Evolutionary conservation across 1,139 yeast genomes (phyloP), one percentile per base, ranked within the genome.

Genomic region (Sporopachydermia cereana): DNA sequence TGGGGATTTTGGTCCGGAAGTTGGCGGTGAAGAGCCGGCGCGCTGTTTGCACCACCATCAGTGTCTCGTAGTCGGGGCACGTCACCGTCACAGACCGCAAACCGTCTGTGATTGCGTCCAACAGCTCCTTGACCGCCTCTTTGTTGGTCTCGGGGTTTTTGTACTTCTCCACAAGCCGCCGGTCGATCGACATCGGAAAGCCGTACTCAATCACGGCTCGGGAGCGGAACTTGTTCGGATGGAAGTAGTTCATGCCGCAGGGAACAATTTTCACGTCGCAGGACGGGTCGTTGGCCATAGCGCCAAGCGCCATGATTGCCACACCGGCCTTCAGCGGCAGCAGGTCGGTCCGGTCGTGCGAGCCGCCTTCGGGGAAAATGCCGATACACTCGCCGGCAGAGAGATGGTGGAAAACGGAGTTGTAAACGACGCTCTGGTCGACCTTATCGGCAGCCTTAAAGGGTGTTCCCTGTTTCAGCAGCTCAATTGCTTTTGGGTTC

Each of bases 301-400:
- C 93, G 18, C 97, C 97, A 20, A 91, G 67, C 0, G 97, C 97
- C 97, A 91, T 91, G 45, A 91, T 82, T 1, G 96, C 97, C 17
- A 91, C 97, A 47, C 98, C 98, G 0, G 97, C 96, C 58, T 91
- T 91, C 56, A 91, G 68, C 0, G 97, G 97, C 46, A 91, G 67
- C 51, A 91, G 64, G 52, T 86, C 95, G 0, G 97, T 80, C 50
- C 97, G 72, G 60, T 91, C 98, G 56, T 91, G 98, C 17, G 95
- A 84, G 0, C 97, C 97, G 45, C 97, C 97, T 64, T 89, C 97
- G 2, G 97, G 97, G 64, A 89, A 91, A 45, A 91, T 85, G n/a
- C 97, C 98, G 34, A 91, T 68, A 53, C 95, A 84, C 49, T 84
- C 78, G 44, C 91, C 88, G 48, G 76, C 72, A 18, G 84, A 74